Evolutionary conservation across 306 rosid genomes (phyloP).

Genomic region (Arachis hypogaea): DNA sequence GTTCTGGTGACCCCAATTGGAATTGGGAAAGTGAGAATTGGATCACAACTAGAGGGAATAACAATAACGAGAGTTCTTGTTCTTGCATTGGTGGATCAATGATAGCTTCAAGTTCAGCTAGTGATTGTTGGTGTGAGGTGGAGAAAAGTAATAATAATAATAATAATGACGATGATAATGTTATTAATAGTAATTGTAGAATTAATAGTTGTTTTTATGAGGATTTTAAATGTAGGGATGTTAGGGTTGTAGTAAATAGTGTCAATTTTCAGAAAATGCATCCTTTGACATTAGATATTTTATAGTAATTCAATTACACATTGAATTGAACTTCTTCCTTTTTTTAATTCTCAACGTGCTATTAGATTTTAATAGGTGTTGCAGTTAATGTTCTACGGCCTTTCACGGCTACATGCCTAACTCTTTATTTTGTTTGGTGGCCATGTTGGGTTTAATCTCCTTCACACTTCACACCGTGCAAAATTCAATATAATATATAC

Average conservation of each 20-base stretch:
- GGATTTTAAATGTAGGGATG: conserved; percentile 41
- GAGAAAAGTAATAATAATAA: conserved; percentile 25
- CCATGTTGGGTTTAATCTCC: conserved; percentile 35
- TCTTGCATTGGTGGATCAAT: conserved; percentile 29
- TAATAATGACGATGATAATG: no score
- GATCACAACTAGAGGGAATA: conserved; percentile 56
- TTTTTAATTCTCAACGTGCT: not conserved
- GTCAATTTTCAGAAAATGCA: conserved; percentile 50
- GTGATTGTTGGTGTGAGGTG: conserved; percentile 27
- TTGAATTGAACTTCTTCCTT: not conserved
- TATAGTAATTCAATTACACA: conserved; percentile 28
- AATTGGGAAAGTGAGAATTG: conserved; percentile 52
- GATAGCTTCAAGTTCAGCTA: conserved; percentile 29
- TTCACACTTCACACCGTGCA: not conserved
- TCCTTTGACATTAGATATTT: conserved; percentile 47
- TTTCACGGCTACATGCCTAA: conserved; percentile 35
- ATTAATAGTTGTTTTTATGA: conserved; percentile 38
- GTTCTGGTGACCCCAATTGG: conserved; percentile 65
- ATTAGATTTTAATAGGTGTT: conserved; percentile 20
- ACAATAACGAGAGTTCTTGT: conserved; percentile 12
- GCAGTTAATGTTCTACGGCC: conserved; percentile 31
- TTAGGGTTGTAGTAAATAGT: conserved; percentile 38
- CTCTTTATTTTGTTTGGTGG: conserved; percentile 41
- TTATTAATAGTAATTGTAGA: conserved; percentile 37
- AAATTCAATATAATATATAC: not conserved